These are phyloP conservation scores for Astrephomene gubernaculifera DNA, from an alignment of 139 green algal genomes.

Conservation along the genomic window DNA sequence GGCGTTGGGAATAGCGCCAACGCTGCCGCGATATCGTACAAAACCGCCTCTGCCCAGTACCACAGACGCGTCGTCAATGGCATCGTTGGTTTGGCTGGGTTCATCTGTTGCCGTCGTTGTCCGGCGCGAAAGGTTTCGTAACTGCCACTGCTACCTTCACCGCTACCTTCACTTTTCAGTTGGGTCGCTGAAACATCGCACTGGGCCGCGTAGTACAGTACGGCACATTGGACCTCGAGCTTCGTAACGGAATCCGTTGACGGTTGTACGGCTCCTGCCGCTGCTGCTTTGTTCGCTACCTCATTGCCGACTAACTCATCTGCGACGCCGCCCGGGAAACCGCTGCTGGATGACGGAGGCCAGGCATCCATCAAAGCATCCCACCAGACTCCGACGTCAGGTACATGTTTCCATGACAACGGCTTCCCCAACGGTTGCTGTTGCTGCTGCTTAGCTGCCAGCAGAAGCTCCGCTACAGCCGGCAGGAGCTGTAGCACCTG, in stretches of 20 bases:
- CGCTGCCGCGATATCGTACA: neutral
- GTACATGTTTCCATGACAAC: no score
- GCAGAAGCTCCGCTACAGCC: neutral
- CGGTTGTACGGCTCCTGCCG: neutral
- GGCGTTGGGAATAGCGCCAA: no score
- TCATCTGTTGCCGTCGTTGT: no score
- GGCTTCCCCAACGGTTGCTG: no score
- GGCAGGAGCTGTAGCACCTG: neutral
- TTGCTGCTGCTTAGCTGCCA: no score
- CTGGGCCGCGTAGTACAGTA: constrained; percentile 3
- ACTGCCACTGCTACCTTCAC: no score
- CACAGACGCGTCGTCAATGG: neutral
- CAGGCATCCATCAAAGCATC: neutral
- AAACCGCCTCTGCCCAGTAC: neutral
- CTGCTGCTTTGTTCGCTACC: neutral
- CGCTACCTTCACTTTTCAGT: no score
- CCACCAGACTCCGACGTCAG: no score
- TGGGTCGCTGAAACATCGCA: no score
- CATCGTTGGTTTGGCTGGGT: no score
- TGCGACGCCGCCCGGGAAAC: neutral
- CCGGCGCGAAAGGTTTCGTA: no score
- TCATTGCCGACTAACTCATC: no score
- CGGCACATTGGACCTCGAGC: neutral
- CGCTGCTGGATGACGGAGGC: neutral
- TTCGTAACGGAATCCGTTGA: neutral